Evolutionary conservation across 441 rosid genomes (phyloP), one percentile per base, ranked within the genome.

Genomic region (Bocquillonia castaneifolia): DNA sequence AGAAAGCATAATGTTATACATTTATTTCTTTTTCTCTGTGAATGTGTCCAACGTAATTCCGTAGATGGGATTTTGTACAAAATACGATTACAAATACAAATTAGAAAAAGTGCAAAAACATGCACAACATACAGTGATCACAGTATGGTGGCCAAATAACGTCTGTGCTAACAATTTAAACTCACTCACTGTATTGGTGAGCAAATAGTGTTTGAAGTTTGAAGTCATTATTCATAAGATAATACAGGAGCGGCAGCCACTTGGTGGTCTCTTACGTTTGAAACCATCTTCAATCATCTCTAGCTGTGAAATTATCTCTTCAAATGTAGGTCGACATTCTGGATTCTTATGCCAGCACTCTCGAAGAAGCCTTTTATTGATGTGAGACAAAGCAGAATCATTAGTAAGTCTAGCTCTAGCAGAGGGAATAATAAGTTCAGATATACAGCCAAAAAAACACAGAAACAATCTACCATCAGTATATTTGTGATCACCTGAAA

Each of bases 291-390:
- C 81, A 72, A 86, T 80, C 7, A 4, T 17, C 81, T 86, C 89
- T 67, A 86, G 81, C 69, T 76, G 66, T 22, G 36, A 37, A 59
- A 86, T 86, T 75, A 86, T 86, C 73, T 81, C 86, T 72, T 77
- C 87, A 36, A 86, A 84, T 15, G 86, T 81, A 2, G 91, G 89
- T 65, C 91, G 73, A 66, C 84, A 75, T 62, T 84, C 89, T 37
- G 85, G 86, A 64, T 82, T 83, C 73, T 77, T 86, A 66, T 86
- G 91, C 89, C 91, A 86, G 64, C 89, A 86, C n/a, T 79, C 86
- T 66, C 69, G 72, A 29, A 86, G 84, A 72, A 86, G 87, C 79
- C 91, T 86, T 71, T 42, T 4, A 32, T 62, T 71, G 18, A 64
- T 65, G 58, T 17, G 6, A 52, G n/a, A 25, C 40, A 62, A 62